A percentile compares a stretch with the other conserved stretches of the same genome.
Conservation (phyloP, 768 basidiomycete species). For the Leccinum boreale region DNA sequence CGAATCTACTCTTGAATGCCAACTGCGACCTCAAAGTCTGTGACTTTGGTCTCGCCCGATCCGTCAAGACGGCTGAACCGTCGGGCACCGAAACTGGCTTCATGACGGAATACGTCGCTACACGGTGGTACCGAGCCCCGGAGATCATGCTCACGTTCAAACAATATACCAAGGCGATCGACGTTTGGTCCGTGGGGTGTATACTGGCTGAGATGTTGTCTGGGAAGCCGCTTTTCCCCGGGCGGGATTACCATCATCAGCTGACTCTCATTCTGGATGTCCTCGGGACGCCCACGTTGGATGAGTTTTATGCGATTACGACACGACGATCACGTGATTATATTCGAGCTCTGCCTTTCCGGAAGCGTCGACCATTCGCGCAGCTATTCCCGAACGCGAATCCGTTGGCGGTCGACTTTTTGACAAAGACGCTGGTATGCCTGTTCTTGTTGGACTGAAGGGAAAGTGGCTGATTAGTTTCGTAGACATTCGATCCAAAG, state of each 20-base stretch:
- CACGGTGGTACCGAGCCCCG: slow-evolving; percentile 97
- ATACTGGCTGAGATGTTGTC: slow-evolving; percentile 97
- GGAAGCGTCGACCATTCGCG: slow-evolving; percentile 79
- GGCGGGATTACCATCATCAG: slow-evolving; percentile 95
- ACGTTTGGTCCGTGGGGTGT: slow-evolving; percentile 85
- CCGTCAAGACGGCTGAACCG: slow-evolving; percentile 80
- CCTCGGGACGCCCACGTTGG: slow-evolving; percentile 93
- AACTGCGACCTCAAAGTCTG: slow-evolving; percentile 95
- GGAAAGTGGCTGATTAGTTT: not conserved
- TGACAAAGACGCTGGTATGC: slow-evolving; percentile 79
- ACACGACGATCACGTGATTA: slow-evolving; percentile 91
- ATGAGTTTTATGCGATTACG: slow-evolving; percentile 97
- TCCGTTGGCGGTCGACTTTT: slow-evolving; percentile 69
- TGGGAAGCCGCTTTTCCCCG: slow-evolving; percentile 95
- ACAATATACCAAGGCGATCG: slow-evolving; percentile 96
- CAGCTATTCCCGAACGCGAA: slow-evolving; percentile 90
- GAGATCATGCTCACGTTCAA: slow-evolving; percentile 99
- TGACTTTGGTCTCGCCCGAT: slow-evolving; percentile 95
- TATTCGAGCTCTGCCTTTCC: slow-evolving; percentile 91
- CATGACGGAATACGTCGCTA: slow-evolving; percentile 98
- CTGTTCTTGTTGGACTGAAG: too few relatives aligned
- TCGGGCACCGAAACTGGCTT: slow-evolving; percentile 82
- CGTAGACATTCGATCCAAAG: slow-evolving; percentile 93
- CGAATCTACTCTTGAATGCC: slow-evolving; percentile 94
- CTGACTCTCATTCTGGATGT: slow-evolving; percentile 94